phyloP scores from a whole-genome alignment of 177 flowering plant genomes.

The Vitis hybrid region DNA sequence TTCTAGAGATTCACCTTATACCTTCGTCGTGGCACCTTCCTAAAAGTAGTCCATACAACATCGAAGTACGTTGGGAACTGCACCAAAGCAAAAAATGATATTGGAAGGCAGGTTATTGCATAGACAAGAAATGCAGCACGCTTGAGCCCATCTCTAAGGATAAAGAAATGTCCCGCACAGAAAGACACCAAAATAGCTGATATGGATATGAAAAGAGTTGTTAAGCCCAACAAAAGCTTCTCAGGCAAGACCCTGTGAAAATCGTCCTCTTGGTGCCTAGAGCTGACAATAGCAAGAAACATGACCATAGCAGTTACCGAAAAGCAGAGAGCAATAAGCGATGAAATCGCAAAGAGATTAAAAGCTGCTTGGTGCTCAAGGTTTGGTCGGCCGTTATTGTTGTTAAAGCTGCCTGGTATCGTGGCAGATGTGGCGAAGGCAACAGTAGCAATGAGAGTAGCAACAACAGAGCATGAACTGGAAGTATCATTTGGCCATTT shows the following conservation, averaged over 20 bases:
- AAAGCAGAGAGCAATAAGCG: constrained; percentile 38
- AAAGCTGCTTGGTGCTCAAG: constrained; percentile 31
- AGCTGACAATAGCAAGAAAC: constrained; percentile 44
- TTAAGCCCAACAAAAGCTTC: constrained; percentile 33
- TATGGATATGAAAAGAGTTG: constrained; percentile 36
- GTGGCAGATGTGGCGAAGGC: constrained; percentile 42
- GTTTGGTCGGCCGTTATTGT: constrained; percentile 18
- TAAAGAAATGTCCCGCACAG: constrained; percentile 43
- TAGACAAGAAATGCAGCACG: constrained; percentile 31
- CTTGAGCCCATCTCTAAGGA: constrained; percentile 28
- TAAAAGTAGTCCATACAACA: constrained; percentile 19
- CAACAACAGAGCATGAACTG: constrained; percentile 36
- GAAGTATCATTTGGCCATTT: constrained; percentile 42
- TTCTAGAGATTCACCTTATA: too few relatives aligned
- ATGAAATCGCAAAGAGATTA: constrained; percentile 32
- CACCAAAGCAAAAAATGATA: constrained; percentile 20
- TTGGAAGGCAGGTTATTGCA: constrained; percentile 25
- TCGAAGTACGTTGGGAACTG: constrained; percentile 32
- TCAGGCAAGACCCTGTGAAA: constrained; percentile 27
- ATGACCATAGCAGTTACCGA: constrained; percentile 37
- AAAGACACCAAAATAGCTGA: constrained; percentile 38
- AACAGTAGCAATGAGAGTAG: constrained; percentile 36
- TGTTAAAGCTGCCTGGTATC: constrained; percentile 32
- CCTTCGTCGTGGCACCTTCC: constrained; percentile 25
- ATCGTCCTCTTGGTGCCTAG: constrained; percentile 33